Evolutionary conservation across 176 grass and related monocot species (phyloP).

Genomic region (Cenchrus americanus): DNA sequence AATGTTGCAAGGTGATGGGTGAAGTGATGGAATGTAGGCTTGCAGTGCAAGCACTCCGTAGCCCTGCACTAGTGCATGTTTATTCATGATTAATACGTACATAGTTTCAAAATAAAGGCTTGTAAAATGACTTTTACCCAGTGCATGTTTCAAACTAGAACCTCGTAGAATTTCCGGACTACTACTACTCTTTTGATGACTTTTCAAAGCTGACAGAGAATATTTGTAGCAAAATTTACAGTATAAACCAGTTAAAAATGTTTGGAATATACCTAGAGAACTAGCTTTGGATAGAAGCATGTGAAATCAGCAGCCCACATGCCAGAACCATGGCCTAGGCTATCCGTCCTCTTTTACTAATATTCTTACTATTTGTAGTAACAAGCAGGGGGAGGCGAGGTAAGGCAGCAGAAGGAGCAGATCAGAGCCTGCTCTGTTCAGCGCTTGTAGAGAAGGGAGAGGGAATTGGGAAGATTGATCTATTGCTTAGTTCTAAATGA

Average conservation of each 20-base stretch:
- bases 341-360: background rate
- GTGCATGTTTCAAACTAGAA: background rate
- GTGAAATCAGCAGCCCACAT: background rate
- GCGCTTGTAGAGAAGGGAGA: too few relatives aligned
- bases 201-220: background rate
- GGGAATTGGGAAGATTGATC: too few relatives aligned
- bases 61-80: slow-evolving; percentile 46
- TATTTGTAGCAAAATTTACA: background rate
- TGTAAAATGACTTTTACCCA: background rate
- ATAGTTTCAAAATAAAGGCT: background rate
- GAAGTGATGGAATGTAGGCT: slow-evolving; percentile 63
- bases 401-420: too few relatives aligned
- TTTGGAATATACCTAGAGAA: background rate
- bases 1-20: slow-evolving; percentile 49
- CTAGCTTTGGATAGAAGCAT: background rate
- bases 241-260: background rate
- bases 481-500: too few relatives aligned
- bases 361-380: background rate
- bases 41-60: slow-evolving; percentile 65
- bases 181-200: background rate
- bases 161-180: background rate
- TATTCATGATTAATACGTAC: background rate
- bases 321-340: background rate
- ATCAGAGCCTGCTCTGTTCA: too few relatives aligned
- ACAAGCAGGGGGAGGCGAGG: too few relatives aligned